A percentile compares a stretch with the other conserved stretches of the same genome.
phyloP scores from a whole-genome alignment of 1,284 basidiomycete genomes.

The Kwoniella shivajii region DNA sequence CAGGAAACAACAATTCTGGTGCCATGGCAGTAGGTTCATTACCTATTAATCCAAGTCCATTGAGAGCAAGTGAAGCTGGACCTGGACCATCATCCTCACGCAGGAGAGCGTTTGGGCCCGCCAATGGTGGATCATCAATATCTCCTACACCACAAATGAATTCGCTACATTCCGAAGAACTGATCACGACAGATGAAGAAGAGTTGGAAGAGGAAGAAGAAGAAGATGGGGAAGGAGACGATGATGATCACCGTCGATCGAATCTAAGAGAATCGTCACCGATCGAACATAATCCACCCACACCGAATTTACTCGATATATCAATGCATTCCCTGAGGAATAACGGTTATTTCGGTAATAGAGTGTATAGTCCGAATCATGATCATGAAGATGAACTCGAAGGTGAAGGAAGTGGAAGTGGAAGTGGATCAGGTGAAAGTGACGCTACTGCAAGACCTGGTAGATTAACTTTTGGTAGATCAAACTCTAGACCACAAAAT shows the following conservation, averaged over 20 bases:
- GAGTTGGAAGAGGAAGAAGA: conserved; percentile 29
- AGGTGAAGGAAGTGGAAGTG: conserved; percentile 14
- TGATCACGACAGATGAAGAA: conserved; percentile 31
- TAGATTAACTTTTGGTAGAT: conserved; percentile 6
- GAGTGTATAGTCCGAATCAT: conserved; percentile 7
- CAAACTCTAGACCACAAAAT: background rate
- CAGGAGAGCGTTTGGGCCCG: conserved; percentile 30
- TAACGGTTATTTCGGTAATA: conserved; percentile 39
- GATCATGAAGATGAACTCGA: conserved; percentile 10
- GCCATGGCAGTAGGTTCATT: conserved; percentile 29
- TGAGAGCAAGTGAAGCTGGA: conserved; percentile 38
- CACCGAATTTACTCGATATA: conserved; percentile 60
- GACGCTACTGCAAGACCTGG: conserved; percentile 34
- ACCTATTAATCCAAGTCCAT: conserved; percentile 38
- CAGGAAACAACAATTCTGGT: conserved; percentile 18
- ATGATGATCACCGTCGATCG: conserved; percentile 10
- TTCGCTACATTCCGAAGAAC: too few relatives aligned
- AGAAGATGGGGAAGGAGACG: conserved; percentile 23
- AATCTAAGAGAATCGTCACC: conserved; percentile 31
- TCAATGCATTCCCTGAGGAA: conserved; percentile 54
- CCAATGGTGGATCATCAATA: too few relatives aligned
- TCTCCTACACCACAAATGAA: too few relatives aligned
- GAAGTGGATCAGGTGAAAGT: conserved; percentile 35
- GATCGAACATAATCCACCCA: conserved; percentile 59
- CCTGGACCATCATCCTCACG: conserved; percentile 36